Evolutionary conservation across 306 rosid genomes (phyloP).

Genomic region (Cucurbita moschata): DNA sequence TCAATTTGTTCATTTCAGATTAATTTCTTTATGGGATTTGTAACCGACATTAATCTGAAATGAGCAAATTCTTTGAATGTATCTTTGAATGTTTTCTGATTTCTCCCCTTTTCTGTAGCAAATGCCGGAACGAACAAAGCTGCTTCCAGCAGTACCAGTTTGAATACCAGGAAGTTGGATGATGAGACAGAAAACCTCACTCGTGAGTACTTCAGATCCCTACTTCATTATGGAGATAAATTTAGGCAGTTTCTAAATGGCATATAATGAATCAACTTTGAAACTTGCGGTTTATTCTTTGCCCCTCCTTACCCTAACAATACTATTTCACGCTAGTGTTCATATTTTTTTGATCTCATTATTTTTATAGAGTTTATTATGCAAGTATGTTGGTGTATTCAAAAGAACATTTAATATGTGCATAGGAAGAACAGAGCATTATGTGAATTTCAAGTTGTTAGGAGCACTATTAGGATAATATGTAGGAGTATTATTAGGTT

Average conservation of each 20-base stretch:
- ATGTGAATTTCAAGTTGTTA: neutral
- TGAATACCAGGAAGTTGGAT: conserved; percentile 81
- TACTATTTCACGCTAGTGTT: neutral
- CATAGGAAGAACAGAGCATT: neutral
- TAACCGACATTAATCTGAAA: neutral
- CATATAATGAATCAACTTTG: neutral
- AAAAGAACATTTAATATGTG: neutral
- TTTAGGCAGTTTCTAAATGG: neutral
- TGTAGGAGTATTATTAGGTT: neutral
- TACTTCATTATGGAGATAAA: neutral
- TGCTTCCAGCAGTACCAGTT: conserved; percentile 66
- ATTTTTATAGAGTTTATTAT: neutral
- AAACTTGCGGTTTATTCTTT: neutral
- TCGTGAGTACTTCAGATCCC: conserved; percentile 33
- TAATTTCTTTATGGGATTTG: neutral
- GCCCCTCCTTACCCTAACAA: neutral
- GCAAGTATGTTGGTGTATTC: neutral
- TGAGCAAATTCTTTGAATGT: no score
- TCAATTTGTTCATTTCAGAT: neutral
- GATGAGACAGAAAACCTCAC: conserved; percentile 72
- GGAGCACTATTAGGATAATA: neutral
- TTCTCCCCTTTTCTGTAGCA: conserved; percentile 19
- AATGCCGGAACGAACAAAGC: conserved; percentile 72
- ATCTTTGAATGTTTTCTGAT: neutral
- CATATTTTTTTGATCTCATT: neutral